Conservation (phyloP, 306 rosid genomes). For the Quercus parvula region DNA sequence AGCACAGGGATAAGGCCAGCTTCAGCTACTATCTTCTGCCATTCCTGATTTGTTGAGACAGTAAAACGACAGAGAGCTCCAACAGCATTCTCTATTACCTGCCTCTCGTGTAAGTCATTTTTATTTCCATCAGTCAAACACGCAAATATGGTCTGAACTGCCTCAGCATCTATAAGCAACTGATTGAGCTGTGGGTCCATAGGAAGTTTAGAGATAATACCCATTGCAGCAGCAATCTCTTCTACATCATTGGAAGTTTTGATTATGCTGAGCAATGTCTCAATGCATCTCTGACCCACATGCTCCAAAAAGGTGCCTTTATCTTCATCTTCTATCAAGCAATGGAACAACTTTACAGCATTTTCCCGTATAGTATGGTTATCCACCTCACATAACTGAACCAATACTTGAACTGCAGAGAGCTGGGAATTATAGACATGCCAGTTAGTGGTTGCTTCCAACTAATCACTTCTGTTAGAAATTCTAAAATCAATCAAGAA, state of each 20-base stretch:
- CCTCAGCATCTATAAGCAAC: conserved; percentile 51
- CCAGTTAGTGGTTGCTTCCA: background rate
- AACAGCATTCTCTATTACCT: conserved; percentile 46
- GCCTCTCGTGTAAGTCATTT: conserved; percentile 29
- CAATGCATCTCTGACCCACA: conserved; percentile 42
- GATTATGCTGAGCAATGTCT: conserved; percentile 42
- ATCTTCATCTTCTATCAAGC: conserved; percentile 47
- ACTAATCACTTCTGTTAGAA: background rate
- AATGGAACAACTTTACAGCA: conserved; percentile 45
- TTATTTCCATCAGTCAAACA: conserved; percentile 37
- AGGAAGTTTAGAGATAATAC: conserved; percentile 54
- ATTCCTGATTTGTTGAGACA: conserved; percentile 49
- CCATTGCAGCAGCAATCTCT: conserved; percentile 49
- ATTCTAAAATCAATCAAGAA: background rate
- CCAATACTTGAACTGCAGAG: conserved; percentile 58
- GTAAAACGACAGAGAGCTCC: conserved; percentile 59
- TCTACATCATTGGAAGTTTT: conserved; percentile 33
- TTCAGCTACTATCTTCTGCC: conserved; percentile 59
- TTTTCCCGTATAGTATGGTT: conserved; percentile 32
- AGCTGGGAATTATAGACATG: conserved; percentile 37
- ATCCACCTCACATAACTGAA: conserved; percentile 46
- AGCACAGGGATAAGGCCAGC: conserved; percentile 57
- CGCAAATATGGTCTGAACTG: conserved; percentile 36
- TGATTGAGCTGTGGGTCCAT: conserved; percentile 24
- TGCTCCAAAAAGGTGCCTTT: conserved; percentile 37